Evolutionary conservation across 257 asterid genomes (phyloP), one percentile per base, ranked within the genome.

Genomic region (Scutellaria barbata): DNA sequence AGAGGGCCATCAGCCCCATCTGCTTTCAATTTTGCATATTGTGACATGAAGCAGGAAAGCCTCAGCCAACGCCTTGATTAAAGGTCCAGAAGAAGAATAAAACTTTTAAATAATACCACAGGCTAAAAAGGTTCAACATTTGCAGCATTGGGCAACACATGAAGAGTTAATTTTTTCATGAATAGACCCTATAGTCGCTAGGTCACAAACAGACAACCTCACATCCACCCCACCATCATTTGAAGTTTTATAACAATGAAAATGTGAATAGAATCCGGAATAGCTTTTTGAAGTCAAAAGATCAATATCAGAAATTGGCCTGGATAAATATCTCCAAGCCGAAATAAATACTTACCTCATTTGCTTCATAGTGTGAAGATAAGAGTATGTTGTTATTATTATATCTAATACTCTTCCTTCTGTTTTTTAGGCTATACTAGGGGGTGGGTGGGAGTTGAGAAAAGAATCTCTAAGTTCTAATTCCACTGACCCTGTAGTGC

Each of bases 401-500:
- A 20, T 30, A 25, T 39, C 8, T 46, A 25, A 14, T 37, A 35
- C 57, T 40, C 5, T 5, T 41, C 6, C 52, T 41, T 6, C 5
- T 16, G 40, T 30, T 48, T 2, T 25, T 43, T 8, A 8, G 47
- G 5, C 5, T 45, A 9, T 8, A 6, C 35, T 3, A 20, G 56
- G 25, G 63, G 6, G 37, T n/a, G 42, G 39, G 8, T 14, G 18
- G 63, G 43, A 12, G 7, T 39, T 20, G 20, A 76, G 25, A 7
- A 22, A 22, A 55, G 14, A 66, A 46, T 48, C 11, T 7, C 16
- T 30, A 4, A 30, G 35, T 0, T 30, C 35, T 52, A 45, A 22
- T 46, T 64, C 22, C 25, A 76, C 96, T 80, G 68, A 95, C 99
- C 96, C 95, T 81, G 80, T 95, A 95, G 84, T 95, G 99, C 67